Evolutionary conservation across 225 moss, liverwort and hornwort species (phyloP), one percentile per base, ranked within the genome.

Genomic region (Pseudisothecium myosuroides): DNA sequence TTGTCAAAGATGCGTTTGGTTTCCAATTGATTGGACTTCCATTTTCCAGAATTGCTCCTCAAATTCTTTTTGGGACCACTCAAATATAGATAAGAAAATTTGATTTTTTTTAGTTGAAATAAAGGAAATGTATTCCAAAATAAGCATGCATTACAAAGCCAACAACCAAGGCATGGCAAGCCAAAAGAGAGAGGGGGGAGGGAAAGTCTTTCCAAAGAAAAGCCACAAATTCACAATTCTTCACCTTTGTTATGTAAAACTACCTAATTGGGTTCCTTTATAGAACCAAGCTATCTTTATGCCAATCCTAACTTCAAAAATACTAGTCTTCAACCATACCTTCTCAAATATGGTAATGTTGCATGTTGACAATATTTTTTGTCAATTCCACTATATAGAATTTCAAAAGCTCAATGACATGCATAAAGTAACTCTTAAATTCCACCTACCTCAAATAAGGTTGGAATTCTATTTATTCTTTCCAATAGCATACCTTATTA

Each of bases 151-250:
- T 32, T 49, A 32, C 1, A 20, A 32, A 11, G 19, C 31, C 50
- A 52, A 76, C 22, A 76, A 76, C 4, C 4, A 11, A 75, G 17
- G 31, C 11, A 9, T 45, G 10, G 26, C 2, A 9, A 28, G 29
- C 17, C 49, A 12, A 18, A 74, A 19, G 10, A 31, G 1, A 47
- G 6, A 17, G 3, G 39, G 15, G 2, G 6, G 27, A 28, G 5
- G 6, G 9, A 0, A 18, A 2, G 29, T 6, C 3, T 0, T 0
- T 31, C 19, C 2, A 49, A 47, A 0, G 7, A 74, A 1, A 74
- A 2, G 2, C 4, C 0, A 3, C 4, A 31, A 0, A 43, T 1
- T 75, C 5, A 49, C 32, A 4, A 31, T 75, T 19, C 18, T 2
- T 49, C 7, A 75, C 3, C 7, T 29, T 31, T 18, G 18, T 47